Conservation (phyloP, 2,329 filamentous ascomycete genomes). For the Westerdykella sp. region DNA sequence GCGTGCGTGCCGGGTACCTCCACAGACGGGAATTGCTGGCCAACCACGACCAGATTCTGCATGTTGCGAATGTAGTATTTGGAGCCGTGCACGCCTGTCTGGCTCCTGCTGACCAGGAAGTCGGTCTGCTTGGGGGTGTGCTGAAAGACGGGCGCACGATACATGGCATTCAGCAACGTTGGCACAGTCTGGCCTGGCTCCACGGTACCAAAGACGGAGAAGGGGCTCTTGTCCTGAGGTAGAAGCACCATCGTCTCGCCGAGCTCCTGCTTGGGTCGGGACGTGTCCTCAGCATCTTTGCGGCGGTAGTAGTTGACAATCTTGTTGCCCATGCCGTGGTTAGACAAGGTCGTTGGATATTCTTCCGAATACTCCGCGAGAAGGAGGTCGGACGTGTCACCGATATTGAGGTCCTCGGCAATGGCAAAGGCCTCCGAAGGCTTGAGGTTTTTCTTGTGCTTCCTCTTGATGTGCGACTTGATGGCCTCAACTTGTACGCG, state of each 20-base stretch:
- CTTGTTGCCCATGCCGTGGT: slow-evolving; percentile 94
- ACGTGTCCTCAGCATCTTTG: slow-evolving; percentile 68
- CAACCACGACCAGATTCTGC: slow-evolving; percentile 84
- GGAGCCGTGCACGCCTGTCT: slow-evolving; percentile 69
- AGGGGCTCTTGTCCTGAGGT: slow-evolving; percentile 91
- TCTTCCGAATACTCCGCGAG: slow-evolving; percentile 96
- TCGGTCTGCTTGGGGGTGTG: slow-evolving; percentile 73
- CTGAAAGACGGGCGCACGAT: slow-evolving; percentile 85
- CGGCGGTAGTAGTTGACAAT: slow-evolving; percentile 96
- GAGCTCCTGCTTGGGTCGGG: slow-evolving; percentile 71
- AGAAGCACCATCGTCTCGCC: slow-evolving; percentile 84
- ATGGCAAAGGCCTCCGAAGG: slow-evolving; percentile 71
- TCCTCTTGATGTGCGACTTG: slow-evolving; percentile 64
- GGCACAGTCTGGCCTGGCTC: slow-evolving; percentile 85
- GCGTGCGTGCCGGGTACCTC: slow-evolving; percentile 93
- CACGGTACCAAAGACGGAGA: slow-evolving; percentile 89
- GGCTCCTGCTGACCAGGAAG: slow-evolving; percentile 79
- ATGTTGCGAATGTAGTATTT: slow-evolving; percentile 81
- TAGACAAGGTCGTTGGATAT: slow-evolving; percentile 82
- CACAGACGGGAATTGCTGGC: slow-evolving; percentile 85
- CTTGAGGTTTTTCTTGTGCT: slow-evolving; percentile 70
- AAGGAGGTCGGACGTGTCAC: slow-evolving; percentile 80
- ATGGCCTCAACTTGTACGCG: slow-evolving; percentile 68
- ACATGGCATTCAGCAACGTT: slow-evolving; percentile 92
- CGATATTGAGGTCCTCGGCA: slow-evolving; percentile 76